Evolutionary conservation across 345 rosid species (phyloP), one percentile per base, ranked within the genome.

Genomic region (Arabidopsis arenosa): DNA sequence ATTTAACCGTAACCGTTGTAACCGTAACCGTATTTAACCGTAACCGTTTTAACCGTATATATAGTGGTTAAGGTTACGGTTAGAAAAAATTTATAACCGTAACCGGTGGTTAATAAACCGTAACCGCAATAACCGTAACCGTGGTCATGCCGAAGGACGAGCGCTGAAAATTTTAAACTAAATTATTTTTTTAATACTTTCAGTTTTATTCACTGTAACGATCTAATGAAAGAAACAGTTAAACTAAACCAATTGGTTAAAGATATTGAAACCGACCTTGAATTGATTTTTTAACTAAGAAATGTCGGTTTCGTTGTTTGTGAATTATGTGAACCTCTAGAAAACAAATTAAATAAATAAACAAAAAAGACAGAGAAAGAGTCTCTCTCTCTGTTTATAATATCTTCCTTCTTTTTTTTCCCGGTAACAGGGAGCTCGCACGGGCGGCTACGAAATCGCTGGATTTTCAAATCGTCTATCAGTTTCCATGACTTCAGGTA

Each of bases 401-500:
- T 18, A 18, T 35, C 65, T 44, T 61, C 10, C 10, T 56, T 51
- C 2, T 9, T 23, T 11, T 11, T 43, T 67, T 75, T 69, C 62
- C 70, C 80, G 70, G 80, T 68, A 68, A 60, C 21, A 40, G 75
- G 68, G 51, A 63, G 15, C 68, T 36, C 65, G 48, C 74, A 70
- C 67, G 61, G 44, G 79, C 32, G 79, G 70, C 56, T 52, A 75
- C 53, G 39, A 60, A 68, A 49, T 41, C 63, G 43, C 59, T 17
- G 17, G 44, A 41, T 43, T 55, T 73, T 63, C 28, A 15, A 13
- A 60, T 60, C 66, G 4, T 75, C 58, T 14, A 6, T 0, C 73
- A 66, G 66, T 52, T 75, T 67, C 70, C n/a, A 75, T 76, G 80
- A 63, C 66, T 70, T 77, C 80, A 70, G 80, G 75, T 70, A 63